Conservation (phyloP, 202 grass and related monocot species). For the Zizania palustris region DNA sequence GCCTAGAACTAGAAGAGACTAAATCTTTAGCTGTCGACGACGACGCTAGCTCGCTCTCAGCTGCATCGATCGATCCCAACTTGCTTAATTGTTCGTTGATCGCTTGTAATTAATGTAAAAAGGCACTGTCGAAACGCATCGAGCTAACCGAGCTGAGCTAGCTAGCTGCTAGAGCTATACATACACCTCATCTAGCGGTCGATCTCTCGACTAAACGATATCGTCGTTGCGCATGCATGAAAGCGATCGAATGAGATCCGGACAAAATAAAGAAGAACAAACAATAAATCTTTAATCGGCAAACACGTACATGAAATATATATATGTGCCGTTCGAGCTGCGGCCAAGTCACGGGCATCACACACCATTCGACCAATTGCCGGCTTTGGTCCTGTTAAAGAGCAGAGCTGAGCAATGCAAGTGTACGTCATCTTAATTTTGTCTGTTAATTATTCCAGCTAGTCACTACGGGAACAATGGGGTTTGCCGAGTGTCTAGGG, state of each 20-base stretch:
- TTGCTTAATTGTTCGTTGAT: not conserved
- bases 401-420: too few species aligned
- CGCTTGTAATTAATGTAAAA: constrained; percentile 52
- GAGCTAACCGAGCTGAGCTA: constrained; percentile 7
- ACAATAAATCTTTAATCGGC: not conserved
- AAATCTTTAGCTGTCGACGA: not conserved
- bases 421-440: too few species aligned
- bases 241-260: constrained; percentile 36
- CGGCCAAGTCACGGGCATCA: not conserved
- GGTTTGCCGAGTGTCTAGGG: too few species aligned
- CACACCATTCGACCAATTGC: too few species aligned
- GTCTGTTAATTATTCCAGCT: too few species aligned
- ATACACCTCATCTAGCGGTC: not conserved
- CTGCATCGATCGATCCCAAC: not conserved
- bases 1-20: not conserved
- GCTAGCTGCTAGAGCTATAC: not conserved
- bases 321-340: too few species aligned
- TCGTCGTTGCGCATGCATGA: not conserved
- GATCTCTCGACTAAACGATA: constrained; percentile 21
- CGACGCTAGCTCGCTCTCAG: too few species aligned
- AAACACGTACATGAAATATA: not conserved
- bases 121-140: constrained; percentile 33
- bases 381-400: too few species aligned
- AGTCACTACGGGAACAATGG: too few species aligned
- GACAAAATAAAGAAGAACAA: not conserved